Evolutionary conservation across 768 basidiomycete species (phyloP), one percentile per base, ranked within the genome.

Genomic region (Trametes gibbosa): DNA sequence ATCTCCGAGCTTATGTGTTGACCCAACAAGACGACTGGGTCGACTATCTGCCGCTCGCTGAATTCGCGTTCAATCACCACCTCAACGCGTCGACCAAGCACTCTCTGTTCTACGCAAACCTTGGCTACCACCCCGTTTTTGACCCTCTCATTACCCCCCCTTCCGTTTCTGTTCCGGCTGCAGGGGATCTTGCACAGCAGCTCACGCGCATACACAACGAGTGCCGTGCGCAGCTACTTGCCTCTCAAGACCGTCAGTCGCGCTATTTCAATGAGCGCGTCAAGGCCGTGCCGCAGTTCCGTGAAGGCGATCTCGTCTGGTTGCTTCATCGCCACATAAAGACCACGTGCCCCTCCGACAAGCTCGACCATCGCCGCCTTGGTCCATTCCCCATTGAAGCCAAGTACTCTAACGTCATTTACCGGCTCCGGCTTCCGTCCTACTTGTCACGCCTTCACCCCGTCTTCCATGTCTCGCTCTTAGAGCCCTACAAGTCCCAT

Each of bases 1-100:
- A 77, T 54, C 68, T 82, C 9, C 70, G 69, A 12, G 59, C 68
- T 29, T 78, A 73, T 48, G 64, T 55, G 50, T 71, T 66, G 0
- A 75, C 75, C 40, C 72, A 77, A 24, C 80, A 80, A 56, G 74
- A n/a, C n/a, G n/a, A n/a, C n/a, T n/a, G n/a, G n/a, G n/a, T n/a
- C n/a, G n/a, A n/a, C n/a, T n/a, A n/a, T 37, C 68, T 80, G 0
- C 70, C 76, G 0, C 63, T 79, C 16, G 74, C 75, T 7, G 74
- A 80, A 62, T 80, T 80, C 59, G 61, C 69, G 0, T 76, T 72
- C 66, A 81, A 80, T 61, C 77, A 77, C 46, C 37, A 62, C 27
- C 56, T 59, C 3, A 74, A 74, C 50, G 32, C 68, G 1, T 72
- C 76, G 1, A 77, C 75, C 35, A 41, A 53, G 29, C 48, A 55